Evolutionary conservation across 805 yeast genomes (phyloP).

Genomic region (Grigorovia transvaalensis): DNA sequence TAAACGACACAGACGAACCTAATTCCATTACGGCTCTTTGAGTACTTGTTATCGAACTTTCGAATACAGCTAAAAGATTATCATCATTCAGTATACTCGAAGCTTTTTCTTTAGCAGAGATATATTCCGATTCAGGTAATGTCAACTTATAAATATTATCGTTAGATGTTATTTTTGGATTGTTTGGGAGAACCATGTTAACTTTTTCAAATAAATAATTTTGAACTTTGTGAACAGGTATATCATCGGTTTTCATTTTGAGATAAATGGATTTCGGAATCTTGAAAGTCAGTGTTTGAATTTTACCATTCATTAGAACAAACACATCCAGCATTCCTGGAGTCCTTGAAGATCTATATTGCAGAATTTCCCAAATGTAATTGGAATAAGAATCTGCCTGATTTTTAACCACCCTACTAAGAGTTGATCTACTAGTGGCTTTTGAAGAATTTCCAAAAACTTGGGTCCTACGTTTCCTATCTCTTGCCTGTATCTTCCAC

Average conservation of each 20-base stretch:
- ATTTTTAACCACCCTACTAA: conserved; percentile 59
- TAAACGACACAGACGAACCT: conserved; percentile 65
- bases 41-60: conserved; percentile 52
- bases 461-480: conserved; percentile 58
- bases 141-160: conserved; percentile 46
- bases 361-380: conserved; percentile 77
- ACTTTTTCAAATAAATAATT: conserved; percentile 50
- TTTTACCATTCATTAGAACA: conserved; percentile 55
- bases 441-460: conserved; percentile 63
- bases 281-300: conserved; percentile 63
- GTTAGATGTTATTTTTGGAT: conserved; percentile 35
- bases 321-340: conserved; percentile 75
- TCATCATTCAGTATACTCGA: conserved; percentile 56
- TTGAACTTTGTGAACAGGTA: conserved; percentile 34
- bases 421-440: conserved; percentile 44
- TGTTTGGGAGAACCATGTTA: conserved; percentile 59
- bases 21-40: conserved; percentile 72
- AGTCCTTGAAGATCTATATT: conserved; percentile 44
- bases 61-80: conserved; percentile 61
- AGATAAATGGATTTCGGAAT: conserved; percentile 67
- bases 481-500: conserved; percentile 73
- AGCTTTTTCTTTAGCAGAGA: conserved; percentile 44
- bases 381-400: conserved; percentile 75
- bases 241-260: conserved; percentile 43
- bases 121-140: conserved; percentile 56